phyloP scores from a whole-genome alignment of 2,329 filamentous ascomycete species.

The Scedosporium minutisporum region DNA sequence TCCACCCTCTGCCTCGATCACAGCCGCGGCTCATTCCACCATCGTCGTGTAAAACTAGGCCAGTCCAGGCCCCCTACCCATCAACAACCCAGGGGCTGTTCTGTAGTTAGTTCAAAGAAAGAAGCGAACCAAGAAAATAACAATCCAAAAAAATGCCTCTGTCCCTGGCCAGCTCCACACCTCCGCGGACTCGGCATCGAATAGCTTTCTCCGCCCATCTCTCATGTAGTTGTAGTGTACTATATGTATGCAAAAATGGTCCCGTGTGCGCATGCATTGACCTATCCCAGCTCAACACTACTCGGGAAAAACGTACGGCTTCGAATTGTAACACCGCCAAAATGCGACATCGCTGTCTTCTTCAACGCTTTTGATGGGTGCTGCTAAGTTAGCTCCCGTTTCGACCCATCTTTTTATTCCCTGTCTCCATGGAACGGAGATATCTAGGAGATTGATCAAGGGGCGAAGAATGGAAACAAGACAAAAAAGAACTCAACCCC shows the following conservation, averaged over 20 bases:
- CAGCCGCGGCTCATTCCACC: too few species aligned
- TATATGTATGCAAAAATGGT: background rate
- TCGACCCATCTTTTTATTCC: background rate
- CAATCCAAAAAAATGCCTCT: background rate
- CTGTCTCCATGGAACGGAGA: background rate
- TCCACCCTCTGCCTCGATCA: too few species aligned
- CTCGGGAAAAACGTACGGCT: background rate
- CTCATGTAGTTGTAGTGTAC: background rate
- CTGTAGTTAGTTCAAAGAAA: too few species aligned
- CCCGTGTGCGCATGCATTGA: constrained; percentile 1
- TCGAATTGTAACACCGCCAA: background rate
- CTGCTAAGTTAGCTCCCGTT: background rate
- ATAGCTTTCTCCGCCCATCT: background rate
- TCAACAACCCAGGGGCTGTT: too few species aligned
- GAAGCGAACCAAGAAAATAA: too few species aligned
- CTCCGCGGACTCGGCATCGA: background rate
- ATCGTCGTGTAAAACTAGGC: too few species aligned
- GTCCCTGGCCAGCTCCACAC: background rate
- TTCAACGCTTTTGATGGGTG: background rate
- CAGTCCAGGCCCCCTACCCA: too few species aligned
- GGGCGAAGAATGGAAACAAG: background rate
- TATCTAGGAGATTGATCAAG: background rate
- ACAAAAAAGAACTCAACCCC: background rate
- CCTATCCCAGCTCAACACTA: background rate
- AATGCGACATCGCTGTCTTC: background rate